phyloP scores from a whole-genome alignment of 441 rosid species.

The Corymbia calophylla region DNA sequence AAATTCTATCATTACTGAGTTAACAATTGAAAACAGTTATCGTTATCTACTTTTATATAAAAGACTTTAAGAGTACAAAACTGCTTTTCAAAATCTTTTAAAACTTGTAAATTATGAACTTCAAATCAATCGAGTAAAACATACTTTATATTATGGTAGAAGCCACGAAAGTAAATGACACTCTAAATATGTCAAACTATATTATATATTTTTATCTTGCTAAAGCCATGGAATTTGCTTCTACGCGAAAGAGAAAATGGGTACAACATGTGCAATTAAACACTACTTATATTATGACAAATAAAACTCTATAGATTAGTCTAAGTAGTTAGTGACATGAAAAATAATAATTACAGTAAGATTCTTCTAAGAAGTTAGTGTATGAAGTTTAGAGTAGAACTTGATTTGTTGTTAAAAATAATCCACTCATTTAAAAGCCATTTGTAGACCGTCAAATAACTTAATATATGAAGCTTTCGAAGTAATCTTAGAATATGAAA shows the following conservation, averaged over 20 bases:
- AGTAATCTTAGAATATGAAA: neutral
- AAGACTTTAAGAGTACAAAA: neutral
- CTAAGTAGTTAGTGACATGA: neutral
- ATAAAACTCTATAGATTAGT: neutral
- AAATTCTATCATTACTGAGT: neutral
- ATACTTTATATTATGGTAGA: neutral
- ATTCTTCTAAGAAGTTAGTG: neutral
- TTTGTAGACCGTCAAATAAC: neutral
- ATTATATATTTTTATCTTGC: neutral
- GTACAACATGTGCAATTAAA: neutral
- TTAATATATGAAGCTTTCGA: neutral
- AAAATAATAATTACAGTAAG: neutral
- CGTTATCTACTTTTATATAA: neutral
- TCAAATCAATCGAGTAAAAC: neutral
- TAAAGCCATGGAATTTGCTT: neutral
- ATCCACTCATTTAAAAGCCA: neutral
- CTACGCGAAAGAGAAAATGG: neutral
- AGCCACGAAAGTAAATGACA: neutral
- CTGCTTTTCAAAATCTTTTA: neutral
- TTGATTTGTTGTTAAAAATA: neutral
- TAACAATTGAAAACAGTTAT: neutral
- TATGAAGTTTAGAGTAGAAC: neutral
- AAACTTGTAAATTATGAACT: neutral
- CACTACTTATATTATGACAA: neutral
- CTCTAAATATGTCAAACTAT: neutral